phyloP scores from a whole-genome alignment of 179 eudicot species.

The Beta corolliflora region DNA sequence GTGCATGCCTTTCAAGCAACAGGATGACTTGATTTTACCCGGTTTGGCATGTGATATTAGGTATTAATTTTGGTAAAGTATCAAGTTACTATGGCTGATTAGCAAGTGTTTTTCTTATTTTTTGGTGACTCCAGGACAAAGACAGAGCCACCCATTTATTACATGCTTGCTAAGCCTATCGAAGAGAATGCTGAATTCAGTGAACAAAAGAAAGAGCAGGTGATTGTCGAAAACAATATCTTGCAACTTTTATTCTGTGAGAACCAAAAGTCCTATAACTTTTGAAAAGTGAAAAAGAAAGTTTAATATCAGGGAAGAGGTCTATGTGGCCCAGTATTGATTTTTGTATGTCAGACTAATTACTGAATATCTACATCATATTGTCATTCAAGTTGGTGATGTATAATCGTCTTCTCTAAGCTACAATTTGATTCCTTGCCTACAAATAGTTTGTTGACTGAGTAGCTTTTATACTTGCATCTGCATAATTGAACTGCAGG shows the following conservation, averaged over 20 bases:
- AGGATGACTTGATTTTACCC: slow-evolving; percentile 40
- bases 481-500: slow-evolving; percentile 36
- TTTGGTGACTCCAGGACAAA: slow-evolving; percentile 74
- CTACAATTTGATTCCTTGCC: no score
- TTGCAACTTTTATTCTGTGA: neutral
- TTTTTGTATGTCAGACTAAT: neutral
- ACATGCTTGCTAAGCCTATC: slow-evolving; percentile 64
- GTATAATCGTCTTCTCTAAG: no score
- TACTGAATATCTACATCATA: neutral
- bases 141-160: slow-evolving; percentile 86
- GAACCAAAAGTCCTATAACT: neutral
- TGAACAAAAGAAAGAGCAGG: slow-evolving; percentile 80
- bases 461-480: neutral
- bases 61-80: slow-evolving; percentile 25
- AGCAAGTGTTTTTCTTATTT: slow-evolving; percentile 17
- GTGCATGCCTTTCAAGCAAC: slow-evolving; percentile 68
- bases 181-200: slow-evolving; percentile 50
- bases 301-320: neutral
- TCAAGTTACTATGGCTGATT: slow-evolving; percentile 31
- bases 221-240: slow-evolving; percentile 27
- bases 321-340: neutral
- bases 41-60: slow-evolving; percentile 43
- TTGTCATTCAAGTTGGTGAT: no score
- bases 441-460: no score
- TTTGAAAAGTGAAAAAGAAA: neutral